Base-by-base conservation (phyloP, 257 asterid species). In the Verbena officinalis region DNA sequence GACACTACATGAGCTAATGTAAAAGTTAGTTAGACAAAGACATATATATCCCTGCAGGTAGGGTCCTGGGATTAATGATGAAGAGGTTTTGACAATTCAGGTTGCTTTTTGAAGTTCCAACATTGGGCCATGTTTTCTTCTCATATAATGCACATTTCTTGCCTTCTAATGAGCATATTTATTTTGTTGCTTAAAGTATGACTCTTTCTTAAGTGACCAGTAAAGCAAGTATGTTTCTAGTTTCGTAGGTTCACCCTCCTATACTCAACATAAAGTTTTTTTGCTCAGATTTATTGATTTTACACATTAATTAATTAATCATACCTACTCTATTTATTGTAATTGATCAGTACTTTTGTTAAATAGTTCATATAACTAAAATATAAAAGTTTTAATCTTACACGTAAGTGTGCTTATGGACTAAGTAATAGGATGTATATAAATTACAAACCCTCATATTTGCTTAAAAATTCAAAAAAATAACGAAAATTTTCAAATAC, bases 171-270 rank as follows among this genome's bases (percentile, higher is more conserved):
- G 45, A 22, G 39, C 59, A 55, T 27, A 43, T 31, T 62, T 38
- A 39, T 38, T 23, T 48, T 48, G 67, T 75, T 75, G 67, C 73
- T 75, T 75, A 19, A 59, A 70, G 73, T 16, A 10, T 62, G 57
- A 10, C 57, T 57, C 57, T 39, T 53, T 63, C 76, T 55, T 24
- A 59, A 17, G 65, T 69, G 53, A 65, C 73, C 62, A 59, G 53
- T 34, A 59, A 44, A 59, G 9, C 68, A 69, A 45, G 79, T 68
- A 31, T 40, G 42, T 27, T 53, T 45, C 27, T 48, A 56, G 27
- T 21, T 65, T 53, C 5, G 20, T 20, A 51, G 21, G 52, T 62
- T 64, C 59, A 62, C 59, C 55, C 1, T 48, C 55, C 21, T 9
- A 2, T 11, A 19, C 10, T 48, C 75, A 53, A 67, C 54, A 36